These are phyloP conservation scores for Neurospora sublineolata DNA, from an alignment of 495 filamentous ascomycete genomes.

Conservation along the genomic window DNA sequence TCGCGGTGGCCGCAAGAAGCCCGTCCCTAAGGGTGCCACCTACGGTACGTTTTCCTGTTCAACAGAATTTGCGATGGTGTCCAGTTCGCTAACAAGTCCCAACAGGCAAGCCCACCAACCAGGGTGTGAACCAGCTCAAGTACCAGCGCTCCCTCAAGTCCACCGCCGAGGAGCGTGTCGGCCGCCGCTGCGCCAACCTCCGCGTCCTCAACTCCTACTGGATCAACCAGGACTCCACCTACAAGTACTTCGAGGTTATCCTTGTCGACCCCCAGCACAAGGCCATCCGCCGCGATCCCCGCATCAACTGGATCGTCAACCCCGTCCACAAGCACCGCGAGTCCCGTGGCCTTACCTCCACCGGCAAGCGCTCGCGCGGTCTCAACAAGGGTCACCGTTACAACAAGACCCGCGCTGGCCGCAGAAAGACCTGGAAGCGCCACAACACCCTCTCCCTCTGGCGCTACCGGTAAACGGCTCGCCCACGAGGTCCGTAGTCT, in stretches of 20 bases:
- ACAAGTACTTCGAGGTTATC: conserved; percentile 99
- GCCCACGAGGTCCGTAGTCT: conserved; percentile 5
- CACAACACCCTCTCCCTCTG: conserved; percentile 96
- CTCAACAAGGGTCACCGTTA: conserved; percentile 96
- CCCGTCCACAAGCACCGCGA: conserved; percentile 99
- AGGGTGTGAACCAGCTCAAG: conserved; percentile 99
- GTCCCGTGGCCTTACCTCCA: conserved; percentile 87
- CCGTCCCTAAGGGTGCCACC: conserved; percentile 94
- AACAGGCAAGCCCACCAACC: conserved; percentile 97
- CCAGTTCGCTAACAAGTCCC: conserved; percentile 10
- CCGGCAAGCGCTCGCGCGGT: conserved; percentile 98
- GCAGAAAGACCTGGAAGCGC: conserved; percentile 98
- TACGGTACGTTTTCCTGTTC: conserved; percentile 54
- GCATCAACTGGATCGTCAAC: conserved; percentile 99
- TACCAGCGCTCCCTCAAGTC: conserved; percentile 97
- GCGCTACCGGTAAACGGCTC: conserved; percentile 56
- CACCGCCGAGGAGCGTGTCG: conserved; percentile 99
- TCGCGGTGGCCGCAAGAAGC: conserved; percentile 93
- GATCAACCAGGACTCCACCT: conserved; percentile 99
- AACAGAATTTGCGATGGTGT: not conserved
- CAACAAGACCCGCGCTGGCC: conserved; percentile 92
- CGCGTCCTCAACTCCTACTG: conserved; percentile 99
- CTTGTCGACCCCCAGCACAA: conserved; percentile 99
- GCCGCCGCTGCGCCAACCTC: conserved; percentile 95
- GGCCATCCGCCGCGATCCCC: conserved; percentile 95